Percentiles rank a stretch among this genome's conserved stretches.
phyloP scores from a whole-genome alignment of 176 grass and related monocot genomes.

The Oryza glaberrima region DNA sequence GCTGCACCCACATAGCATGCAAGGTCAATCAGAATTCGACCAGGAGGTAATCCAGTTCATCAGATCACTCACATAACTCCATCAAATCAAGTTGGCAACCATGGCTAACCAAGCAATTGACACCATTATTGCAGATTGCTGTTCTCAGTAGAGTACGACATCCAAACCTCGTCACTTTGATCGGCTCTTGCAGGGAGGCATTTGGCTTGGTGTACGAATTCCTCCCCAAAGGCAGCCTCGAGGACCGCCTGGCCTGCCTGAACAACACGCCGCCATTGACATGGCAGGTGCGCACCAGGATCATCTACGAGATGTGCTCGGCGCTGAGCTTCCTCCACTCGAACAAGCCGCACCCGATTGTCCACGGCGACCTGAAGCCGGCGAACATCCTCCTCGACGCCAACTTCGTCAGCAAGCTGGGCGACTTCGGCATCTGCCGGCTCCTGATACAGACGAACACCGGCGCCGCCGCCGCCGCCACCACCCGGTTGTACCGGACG shows the following conservation, averaged over 20 bases:
- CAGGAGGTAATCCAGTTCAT: conserved; percentile 52
- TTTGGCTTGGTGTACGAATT: conserved; percentile 53
- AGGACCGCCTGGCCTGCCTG: conserved; percentile 46
- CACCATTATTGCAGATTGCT: conserved; percentile 41
- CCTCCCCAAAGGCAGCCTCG: conserved; percentile 63
- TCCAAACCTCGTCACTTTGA: conserved; percentile 63
- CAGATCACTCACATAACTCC: not conserved
- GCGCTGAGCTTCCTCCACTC: conserved; percentile 61
- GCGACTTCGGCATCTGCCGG: conserved; percentile 59
- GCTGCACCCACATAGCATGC: conserved; percentile 43
- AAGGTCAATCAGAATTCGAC: conserved; percentile 59
- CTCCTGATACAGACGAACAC: conserved; percentile 38
- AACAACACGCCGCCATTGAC: conserved; percentile 50
- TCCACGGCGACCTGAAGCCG: conserved; percentile 62
- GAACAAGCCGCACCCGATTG: conserved; percentile 52
- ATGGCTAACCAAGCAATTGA: not conserved
- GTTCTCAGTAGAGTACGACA: conserved; percentile 62
- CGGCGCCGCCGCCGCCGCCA: not conserved
- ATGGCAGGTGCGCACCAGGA: conserved; percentile 60
- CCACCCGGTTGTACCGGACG: conserved; percentile 30
- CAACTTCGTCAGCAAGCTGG: conserved; percentile 59
- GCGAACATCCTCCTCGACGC: conserved; percentile 62
- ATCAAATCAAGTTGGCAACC: not conserved
- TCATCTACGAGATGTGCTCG: conserved; percentile 55
- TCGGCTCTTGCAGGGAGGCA: conserved; percentile 56